phyloP scores from a whole-genome alignment of 1,284 basidiomycete genomes.

The Ceratobasidium sp. region DNA sequence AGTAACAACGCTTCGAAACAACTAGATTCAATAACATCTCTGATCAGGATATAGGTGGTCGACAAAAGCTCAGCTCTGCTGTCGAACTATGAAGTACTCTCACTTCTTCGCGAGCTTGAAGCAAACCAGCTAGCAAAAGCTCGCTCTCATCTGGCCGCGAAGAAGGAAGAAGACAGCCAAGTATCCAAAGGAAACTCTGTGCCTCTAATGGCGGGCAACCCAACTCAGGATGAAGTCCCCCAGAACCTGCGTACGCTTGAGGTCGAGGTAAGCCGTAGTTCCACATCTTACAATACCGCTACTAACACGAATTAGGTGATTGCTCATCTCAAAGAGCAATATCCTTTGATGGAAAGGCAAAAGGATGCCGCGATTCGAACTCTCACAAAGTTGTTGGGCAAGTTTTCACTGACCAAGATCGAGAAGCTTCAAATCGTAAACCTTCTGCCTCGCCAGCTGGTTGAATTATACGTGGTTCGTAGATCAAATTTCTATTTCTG shows the following conservation, averaged over 20 bases:
- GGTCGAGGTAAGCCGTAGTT: slow-evolving; percentile 75
- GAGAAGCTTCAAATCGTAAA: slow-evolving; percentile 95
- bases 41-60: slow-evolving; percentile 69
- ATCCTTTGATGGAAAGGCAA: slow-evolving; percentile 78
- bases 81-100: slow-evolving; percentile 88
- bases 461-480: slow-evolving; percentile 92
- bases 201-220: slow-evolving; percentile 55
- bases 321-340: slow-evolving; percentile 81
- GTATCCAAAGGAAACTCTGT: slow-evolving; percentile 52
- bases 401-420: slow-evolving; percentile 85
- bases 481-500: neutral
- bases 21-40: slow-evolving; percentile 42
- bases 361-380: slow-evolving; percentile 72
- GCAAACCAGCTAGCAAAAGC: slow-evolving; percentile 75
- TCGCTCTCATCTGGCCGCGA: slow-evolving; percentile 72
- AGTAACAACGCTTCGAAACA: neutral
- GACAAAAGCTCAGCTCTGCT: slow-evolving; percentile 83
- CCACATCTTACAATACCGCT: neutral
- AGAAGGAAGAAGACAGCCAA: slow-evolving; percentile 74
- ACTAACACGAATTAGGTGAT: slow-evolving; percentile 70
- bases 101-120: slow-evolving; percentile 82
- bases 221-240: slow-evolving; percentile 68
- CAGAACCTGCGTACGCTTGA: slow-evolving; percentile 91
- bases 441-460: slow-evolving; percentile 82
- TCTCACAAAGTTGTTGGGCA: slow-evolving; percentile 75